Evolutionary conservation across 768 basidiomycete genomes (phyloP).

Genomic region (Hericium rajendrae): DNA sequence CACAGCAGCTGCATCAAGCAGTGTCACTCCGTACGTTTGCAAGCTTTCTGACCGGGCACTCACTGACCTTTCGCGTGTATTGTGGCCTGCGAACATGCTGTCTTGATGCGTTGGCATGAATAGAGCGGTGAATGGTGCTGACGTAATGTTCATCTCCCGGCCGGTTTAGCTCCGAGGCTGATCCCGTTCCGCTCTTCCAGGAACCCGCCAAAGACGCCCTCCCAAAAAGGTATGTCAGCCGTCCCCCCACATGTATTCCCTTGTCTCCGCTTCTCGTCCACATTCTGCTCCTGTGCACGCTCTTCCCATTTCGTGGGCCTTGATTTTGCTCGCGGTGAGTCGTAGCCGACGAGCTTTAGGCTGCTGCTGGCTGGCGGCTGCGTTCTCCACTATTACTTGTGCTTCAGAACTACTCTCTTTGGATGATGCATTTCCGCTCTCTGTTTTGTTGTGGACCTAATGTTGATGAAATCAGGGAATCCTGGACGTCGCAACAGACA

Average conservation of each 20-base stretch:
- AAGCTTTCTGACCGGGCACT: background rate
- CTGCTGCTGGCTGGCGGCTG: too few relatives aligned
- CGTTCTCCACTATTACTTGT: background rate
- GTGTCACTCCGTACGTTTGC: background rate
- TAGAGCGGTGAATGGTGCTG: background rate
- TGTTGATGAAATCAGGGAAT: background rate
- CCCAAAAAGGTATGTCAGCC: slow-evolving; percentile 12
- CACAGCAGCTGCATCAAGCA: background rate
- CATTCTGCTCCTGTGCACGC: background rate
- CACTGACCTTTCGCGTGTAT: background rate
- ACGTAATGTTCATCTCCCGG: slow-evolving; percentile 3
- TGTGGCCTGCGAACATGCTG: background rate
- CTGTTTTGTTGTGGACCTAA: background rate
- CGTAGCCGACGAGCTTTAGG: background rate
- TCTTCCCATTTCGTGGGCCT: background rate
- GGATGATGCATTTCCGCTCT: background rate
- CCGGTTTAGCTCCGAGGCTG: background rate
- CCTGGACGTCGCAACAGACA: background rate
- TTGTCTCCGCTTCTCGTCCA: background rate
- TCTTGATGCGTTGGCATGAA: background rate
- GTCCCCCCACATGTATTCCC: background rate
- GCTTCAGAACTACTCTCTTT: background rate
- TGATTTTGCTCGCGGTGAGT: background rate
- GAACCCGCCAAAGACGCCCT: slow-evolving; percentile 11
- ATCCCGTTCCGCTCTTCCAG: slow-evolving; percentile 8